Evolutionary conservation across 2,329 filamentous ascomycete genomes (phyloP).

Genomic region (Penicillium sp.): DNA sequence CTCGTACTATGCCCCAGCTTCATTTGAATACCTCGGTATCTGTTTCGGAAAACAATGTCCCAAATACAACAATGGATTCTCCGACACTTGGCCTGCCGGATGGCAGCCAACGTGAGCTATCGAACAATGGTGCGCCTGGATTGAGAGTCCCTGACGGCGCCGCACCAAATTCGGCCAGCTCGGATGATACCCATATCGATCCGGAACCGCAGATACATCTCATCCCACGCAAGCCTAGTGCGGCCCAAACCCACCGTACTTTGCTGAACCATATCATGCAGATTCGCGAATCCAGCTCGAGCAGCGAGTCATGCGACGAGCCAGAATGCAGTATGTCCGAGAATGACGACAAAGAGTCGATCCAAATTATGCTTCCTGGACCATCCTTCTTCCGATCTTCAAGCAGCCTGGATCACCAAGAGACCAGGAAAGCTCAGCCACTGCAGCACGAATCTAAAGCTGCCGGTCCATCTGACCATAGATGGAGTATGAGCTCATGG

Average conservation of each 20-base stretch:
- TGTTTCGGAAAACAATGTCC: conserved; percentile 13
- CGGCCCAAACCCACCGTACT: conserved; percentile 39
- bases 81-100: conserved; percentile 42
- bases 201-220: conserved; percentile 66
- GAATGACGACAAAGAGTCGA: conserved; percentile 54
- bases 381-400: conserved; percentile 42
- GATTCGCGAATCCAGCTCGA: conserved; percentile 48
- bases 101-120: background rate
- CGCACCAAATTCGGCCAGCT: conserved; percentile 46
- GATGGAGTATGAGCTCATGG: conserved; percentile 49
- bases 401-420: conserved; percentile 32
- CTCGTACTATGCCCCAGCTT: conserved; percentile 23
- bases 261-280: conserved; percentile 51
- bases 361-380: conserved; percentile 55
- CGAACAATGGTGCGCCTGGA: background rate
- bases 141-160: background rate
- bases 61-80: conserved; percentile 40
- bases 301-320: conserved; percentile 41
- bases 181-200: conserved; percentile 68
- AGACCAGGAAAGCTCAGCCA: conserved; percentile 22
- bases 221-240: conserved; percentile 35
- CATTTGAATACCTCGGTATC: conserved; percentile 27
- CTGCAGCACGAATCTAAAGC: conserved; percentile 15
- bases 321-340: conserved; percentile 45
- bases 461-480: conserved; percentile 20